phyloP scores from a whole-genome alignment of 208 protist species.

The Acanthamoeba castellanii region DNA sequence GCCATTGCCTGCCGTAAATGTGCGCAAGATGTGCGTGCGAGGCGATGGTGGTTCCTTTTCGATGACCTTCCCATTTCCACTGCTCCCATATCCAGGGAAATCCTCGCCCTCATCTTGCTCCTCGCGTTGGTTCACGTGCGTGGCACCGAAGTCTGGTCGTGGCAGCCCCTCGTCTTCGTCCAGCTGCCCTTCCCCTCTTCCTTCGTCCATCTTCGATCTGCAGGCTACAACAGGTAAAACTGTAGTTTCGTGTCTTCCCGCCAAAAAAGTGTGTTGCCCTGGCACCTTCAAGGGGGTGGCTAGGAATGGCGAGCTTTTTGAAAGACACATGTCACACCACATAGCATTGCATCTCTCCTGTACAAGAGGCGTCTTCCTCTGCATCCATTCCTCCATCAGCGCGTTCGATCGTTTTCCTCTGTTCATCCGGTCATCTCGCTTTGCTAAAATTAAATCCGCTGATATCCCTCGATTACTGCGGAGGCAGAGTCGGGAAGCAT shows the following conservation, averaged over 20 bases:
- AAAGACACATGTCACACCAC: no score
- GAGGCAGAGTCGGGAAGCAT: constrained; percentile 73
- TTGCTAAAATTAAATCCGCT: neutral
- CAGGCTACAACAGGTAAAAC: no score
- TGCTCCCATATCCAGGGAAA: neutral
- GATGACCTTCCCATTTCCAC: neutral
- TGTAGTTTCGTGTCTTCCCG: no score
- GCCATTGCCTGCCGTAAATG: neutral
- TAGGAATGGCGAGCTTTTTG: no score
- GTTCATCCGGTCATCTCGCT: neutral
- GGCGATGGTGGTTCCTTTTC: neutral
- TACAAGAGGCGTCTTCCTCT: no score
- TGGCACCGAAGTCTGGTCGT: neutral
- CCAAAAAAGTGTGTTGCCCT: no score
- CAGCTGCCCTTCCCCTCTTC: no score
- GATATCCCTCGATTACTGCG: neutral
- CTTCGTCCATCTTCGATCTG: no score
- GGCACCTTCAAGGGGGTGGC: no score
- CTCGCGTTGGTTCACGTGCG: neutral
- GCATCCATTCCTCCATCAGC: no score
- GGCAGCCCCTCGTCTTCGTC: neutral
- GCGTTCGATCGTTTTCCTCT: neutral
- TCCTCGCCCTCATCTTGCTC: neutral
- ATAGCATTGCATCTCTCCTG: no score
- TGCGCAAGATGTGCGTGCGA: neutral